A percentile compares a stretch with the other conserved stretches of the same genome.
Evolutionary conservation across 345 rosid genomes (phyloP).

Genomic region (Aegle marmelos): DNA sequence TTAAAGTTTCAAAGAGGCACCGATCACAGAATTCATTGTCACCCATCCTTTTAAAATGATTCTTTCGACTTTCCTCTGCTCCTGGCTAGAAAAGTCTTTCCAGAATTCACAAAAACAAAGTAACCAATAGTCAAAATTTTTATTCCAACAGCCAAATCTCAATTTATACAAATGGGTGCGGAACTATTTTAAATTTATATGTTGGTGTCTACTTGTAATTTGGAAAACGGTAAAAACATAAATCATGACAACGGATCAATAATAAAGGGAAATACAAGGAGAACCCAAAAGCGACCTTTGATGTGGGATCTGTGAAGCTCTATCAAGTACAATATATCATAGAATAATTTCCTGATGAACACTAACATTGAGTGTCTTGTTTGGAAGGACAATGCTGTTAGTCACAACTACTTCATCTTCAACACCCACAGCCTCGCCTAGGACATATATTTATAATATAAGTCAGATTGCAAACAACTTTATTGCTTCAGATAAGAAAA

Average conservation of each 20-base stretch:
- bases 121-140: neutral
- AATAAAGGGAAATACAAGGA: neutral
- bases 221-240: neutral
- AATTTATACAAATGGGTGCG: slow-evolving; percentile 19
- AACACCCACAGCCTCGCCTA: slow-evolving; percentile 87
- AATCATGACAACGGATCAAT: neutral
- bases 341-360: slow-evolving; percentile 86
- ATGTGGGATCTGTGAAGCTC: neutral
- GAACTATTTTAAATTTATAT: neutral
- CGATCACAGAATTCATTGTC: neutral
- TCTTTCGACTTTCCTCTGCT: no score
- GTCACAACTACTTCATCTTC: slow-evolving; percentile 93
- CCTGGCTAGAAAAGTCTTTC: neutral
- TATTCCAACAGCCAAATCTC: neutral
- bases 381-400: slow-evolving; percentile 85
- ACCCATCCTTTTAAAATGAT: neutral
- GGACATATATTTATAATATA: neutral
- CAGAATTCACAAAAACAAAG: neutral
- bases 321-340: slow-evolving; percentile 16
- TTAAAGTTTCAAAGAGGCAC: neutral
- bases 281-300: neutral
- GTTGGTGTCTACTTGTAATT: neutral
- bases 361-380: slow-evolving; percentile 74
- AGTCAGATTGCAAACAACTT: slow-evolving; percentile 6
- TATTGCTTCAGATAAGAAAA: neutral